Percentiles rank a stretch among this genome's conserved stretches.
Conservation (phyloP, 2,329 filamentous ascomycete species). For the Pyrenophora tritici-repentis region DNA sequence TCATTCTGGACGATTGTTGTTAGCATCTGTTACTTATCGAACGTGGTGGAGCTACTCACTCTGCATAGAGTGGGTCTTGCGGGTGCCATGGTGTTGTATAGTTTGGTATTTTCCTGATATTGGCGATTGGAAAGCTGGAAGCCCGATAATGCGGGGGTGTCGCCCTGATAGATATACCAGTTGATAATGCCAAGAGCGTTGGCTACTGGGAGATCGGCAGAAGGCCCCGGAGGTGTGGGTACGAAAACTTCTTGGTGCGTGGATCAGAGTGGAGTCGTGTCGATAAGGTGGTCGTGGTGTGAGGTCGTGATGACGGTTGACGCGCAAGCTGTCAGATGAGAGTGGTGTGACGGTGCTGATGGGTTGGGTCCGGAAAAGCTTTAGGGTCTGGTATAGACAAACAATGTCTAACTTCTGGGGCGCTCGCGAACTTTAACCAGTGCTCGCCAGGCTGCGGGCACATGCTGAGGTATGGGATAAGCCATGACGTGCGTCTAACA, state of each 20-base stretch:
- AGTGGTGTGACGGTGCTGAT: slow-evolving; percentile 1
- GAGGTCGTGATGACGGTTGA: slow-evolving; percentile 14
- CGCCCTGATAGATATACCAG: slow-evolving; percentile 15
- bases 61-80: slow-evolving; percentile 28
- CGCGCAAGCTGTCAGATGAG: slow-evolving; percentile 16
- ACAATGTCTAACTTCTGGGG: neutral
- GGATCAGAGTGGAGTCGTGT: slow-evolving; percentile 16
- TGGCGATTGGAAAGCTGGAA: slow-evolving; percentile 3
- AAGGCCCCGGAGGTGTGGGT: slow-evolving; percentile 18
- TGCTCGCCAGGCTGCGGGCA: slow-evolving; percentile 8
- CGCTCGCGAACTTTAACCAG: slow-evolving; percentile 18
- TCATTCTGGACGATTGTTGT: slow-evolving; percentile 27
- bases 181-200: slow-evolving; percentile 20
- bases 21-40: slow-evolving; percentile 5
- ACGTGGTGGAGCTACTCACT: slow-evolving; percentile 19
- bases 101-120: neutral
- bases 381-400: neutral
- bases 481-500: slow-evolving; percentile 34
- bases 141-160: slow-evolving; percentile 21
- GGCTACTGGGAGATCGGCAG: slow-evolving; percentile 20
- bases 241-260: slow-evolving; percentile 21
- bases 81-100: slow-evolving; percentile 20
- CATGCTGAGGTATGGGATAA: slow-evolving; percentile 22
- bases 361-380: neutral
- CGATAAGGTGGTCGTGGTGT: slow-evolving; percentile 18